Base-by-base conservation (phyloP, 192 early-diverging fungal species). In the Coemansia sp. region DNA sequence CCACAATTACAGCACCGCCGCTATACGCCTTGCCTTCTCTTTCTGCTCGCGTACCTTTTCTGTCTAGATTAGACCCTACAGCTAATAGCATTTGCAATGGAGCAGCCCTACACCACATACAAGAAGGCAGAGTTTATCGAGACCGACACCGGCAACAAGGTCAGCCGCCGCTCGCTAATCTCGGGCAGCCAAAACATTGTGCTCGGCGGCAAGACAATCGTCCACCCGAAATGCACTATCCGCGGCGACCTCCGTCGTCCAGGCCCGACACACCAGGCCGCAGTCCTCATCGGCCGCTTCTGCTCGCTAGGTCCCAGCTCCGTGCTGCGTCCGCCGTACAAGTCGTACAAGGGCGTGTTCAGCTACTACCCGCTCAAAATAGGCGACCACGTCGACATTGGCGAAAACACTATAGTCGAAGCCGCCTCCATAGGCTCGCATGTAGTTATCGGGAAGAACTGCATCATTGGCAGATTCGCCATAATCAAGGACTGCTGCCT, bases 121-220 rank as follows among this genome's bases (percentile, higher is more conserved):
- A 85, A 86, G 55, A 83, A 83, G 49, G 60, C 78, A 41, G 92
- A 98, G 47, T 98, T 92, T 71, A 96, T 98, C 35, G 93, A 96
- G 67, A 98, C 93, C n/a, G 95, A 96, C 55, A 96, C 93, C 1
- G 92, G 95, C 25, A 98, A 98, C 81, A 96, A 94, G 73, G 91
- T 98, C 30, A 87, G 85, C 54, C 83, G 94, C 18, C 90, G 92
- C 68, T 90, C 91, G 3, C 84, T 91, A 45, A 98, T 98, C 55
- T 91, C 86, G 55, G 95, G 93, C 9, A 85, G 85, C 65, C 91
- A 95, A 64, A 98, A 98, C 79, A 98, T 98, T 47, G 87, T 94
- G 24, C 83, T 95, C 6, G 91, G 92, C 20, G 95, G 95, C 44
- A 97, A 96, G 85, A 94, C 95, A 30, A 89, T 98, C 42, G 90